phyloP scores from a whole-genome alignment of 1,139 yeast genomes.

The Citeromyces hawaiiensis region DNA sequence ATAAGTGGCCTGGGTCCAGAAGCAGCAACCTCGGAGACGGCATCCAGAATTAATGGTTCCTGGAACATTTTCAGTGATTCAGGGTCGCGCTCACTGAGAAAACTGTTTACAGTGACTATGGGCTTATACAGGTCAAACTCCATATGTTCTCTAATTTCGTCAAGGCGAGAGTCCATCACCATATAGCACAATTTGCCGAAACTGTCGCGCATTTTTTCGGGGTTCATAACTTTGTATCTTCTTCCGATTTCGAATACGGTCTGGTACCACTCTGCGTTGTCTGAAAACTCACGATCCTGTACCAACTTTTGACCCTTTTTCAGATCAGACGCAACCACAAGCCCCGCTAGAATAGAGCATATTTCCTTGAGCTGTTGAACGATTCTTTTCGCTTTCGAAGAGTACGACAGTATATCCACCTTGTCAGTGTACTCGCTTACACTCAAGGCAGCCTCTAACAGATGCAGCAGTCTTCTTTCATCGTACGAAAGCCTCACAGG shows the following conservation, averaged over 20 bases:
- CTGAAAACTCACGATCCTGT: slow-evolving; percentile 47
- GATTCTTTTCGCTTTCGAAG: slow-evolving; percentile 52
- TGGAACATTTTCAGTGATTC: slow-evolving; percentile 30
- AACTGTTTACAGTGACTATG: slow-evolving; percentile 41
- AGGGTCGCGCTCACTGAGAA: slow-evolving; percentile 22
- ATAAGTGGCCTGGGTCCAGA: slow-evolving; percentile 38
- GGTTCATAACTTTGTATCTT: slow-evolving; percentile 68
- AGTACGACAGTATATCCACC: slow-evolving; percentile 51
- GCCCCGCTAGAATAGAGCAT: slow-evolving; percentile 61
- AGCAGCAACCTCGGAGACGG: slow-evolving; percentile 52
- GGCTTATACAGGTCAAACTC: slow-evolving; percentile 65
- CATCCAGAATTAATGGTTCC: slow-evolving; percentile 42
- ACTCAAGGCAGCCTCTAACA: slow-evolving; percentile 54
- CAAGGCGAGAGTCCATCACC: slow-evolving; percentile 68
- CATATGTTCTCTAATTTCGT: slow-evolving; percentile 52
- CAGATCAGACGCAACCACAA: slow-evolving; percentile 61
- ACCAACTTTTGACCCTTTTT: slow-evolving; percentile 50
- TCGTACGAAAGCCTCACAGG: slow-evolving; percentile 54
- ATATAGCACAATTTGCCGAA: slow-evolving; percentile 67
- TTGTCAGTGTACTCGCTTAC: slow-evolving; percentile 68
- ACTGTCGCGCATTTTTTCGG: slow-evolving; percentile 61
- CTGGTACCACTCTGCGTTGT: slow-evolving; percentile 58
- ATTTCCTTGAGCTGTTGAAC: slow-evolving; percentile 57
- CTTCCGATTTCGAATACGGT: slow-evolving; percentile 60
- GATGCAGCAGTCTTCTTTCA: slow-evolving; percentile 49